Base-by-base conservation (phyloP, 1,139 yeast genomes). In the Debaryomyces psychrophilus region DNA sequence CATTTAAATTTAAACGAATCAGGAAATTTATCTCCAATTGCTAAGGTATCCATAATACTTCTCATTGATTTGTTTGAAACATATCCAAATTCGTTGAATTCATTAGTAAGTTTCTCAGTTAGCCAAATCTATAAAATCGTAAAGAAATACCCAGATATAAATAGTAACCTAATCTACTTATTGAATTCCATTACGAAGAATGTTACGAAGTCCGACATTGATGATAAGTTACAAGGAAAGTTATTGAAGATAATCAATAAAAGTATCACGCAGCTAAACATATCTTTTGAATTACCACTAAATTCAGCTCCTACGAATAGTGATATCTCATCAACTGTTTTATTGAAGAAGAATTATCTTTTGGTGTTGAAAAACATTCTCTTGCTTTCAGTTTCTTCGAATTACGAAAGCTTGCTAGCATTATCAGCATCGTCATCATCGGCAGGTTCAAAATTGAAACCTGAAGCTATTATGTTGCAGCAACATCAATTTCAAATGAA, bases 391-490 rank as follows among this genome's bases (percentile, higher is more conserved):
- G 62, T 68, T 2, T 59, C 72, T 5, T 55, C 77, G 7, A 66
- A 71, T 51, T 74, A 75, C 51, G 79, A 73, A 52, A 58, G 59
- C 37, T 58, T 74, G 33, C 57, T 73, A 44, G 65, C 72, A 1
- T 52, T 62, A 9, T 71, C 76, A 3, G 65, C 77, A 2, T 65
- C 77, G 0, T 63, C 74, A 5, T 53, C 45, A 7, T 62, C 73
- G 0, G 63, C 72, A 1, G 72, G 75, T 3, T 67, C 76, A 4
- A 73, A 73, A 51, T 50, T 71, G 62, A 73, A 73, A 44, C 79
- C 80, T 0, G 79, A 75, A 43, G 55, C 70, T 0, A 63, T 75
- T 27, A 73, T 74, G 78, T 45, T 61, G 8, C 75, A 66, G 41
- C 79, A 75, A 49, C 65, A 72, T 50, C 71, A 60, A 47, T 73